Base-by-base conservation (phyloP, 352 stramenopile species). In the Phytophthora sp. region DNA sequence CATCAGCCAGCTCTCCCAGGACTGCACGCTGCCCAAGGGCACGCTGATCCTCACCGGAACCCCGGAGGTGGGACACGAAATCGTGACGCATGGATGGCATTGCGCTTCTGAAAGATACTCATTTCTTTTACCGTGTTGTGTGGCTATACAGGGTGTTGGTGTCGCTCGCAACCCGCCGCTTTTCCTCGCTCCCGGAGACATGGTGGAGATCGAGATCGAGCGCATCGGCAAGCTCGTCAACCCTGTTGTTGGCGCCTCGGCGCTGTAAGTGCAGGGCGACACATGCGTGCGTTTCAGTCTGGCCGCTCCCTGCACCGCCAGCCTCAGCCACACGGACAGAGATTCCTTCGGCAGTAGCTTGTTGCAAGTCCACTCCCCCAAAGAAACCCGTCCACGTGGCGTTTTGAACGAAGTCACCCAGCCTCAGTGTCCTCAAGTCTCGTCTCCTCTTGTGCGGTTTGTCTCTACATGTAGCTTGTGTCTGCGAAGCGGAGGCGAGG, bases 11-110 rank as follows among this genome's bases (percentile, higher is more conserved):
- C 76, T 97, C 3, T 97, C 89, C 10, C 85, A 97, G 60, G 91
- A 95, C 62, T 94, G 73, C 39, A 97, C 92, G 38, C 68, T 98
- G 41, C 78, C 78, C n/a, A 82, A 85, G 21, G 89, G 89, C 34
- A 97, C 90, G 9, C 68, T 97, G 21, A 97, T 97, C 38, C 79
- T 97, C 46, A 97, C 91, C 10, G 91, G 91, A 32, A 97, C 91
- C 0, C 90, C 91, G 3, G 88, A 96, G 79, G 89, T 89, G 73
- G 24, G 64, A 26, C 8, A 12, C 18, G 10, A 42, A 21, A n/a
- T n/a, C n/a, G n/a, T n/a, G n/a, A n/a, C n/a, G n/a, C n/a, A n/a
- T n/a, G n/a, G n/a, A n/a, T n/a, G n/a, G n/a, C n/a, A n/a, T n/a
- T n/a, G n/a, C n/a, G n/a, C n/a, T n/a, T n/a, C n/a, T n/a, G n/a